A percentile compares a stretch with the other conserved stretches of the same genome.
These are phyloP conservation scores for Starmerella apicola DNA, from an alignment of 805 yeast genomes.

Conservation along the genomic window DNA sequence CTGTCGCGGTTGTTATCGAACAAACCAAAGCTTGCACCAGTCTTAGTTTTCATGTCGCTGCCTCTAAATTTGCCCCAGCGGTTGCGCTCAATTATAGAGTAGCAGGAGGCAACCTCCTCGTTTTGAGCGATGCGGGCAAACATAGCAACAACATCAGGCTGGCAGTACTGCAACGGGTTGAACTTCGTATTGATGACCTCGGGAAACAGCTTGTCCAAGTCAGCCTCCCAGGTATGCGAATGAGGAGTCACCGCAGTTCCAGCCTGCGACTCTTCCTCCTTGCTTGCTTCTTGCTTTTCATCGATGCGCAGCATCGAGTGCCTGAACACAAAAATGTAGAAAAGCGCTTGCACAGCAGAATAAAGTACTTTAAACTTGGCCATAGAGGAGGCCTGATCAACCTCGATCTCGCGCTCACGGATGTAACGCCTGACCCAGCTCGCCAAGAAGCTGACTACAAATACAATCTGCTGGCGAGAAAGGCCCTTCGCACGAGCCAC, in stretches of 20 bases:
- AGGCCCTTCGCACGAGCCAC: conserved; percentile 75
- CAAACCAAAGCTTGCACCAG: conserved; percentile 29
- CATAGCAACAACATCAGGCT: conserved; percentile 83
- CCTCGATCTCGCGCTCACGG: conserved; percentile 74
- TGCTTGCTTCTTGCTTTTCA: conserved; percentile 24
- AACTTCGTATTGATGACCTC: conserved; percentile 74
- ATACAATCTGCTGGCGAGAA: conserved; percentile 58
- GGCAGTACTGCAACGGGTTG: conserved; percentile 87
- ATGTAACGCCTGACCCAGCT: conserved; percentile 78
- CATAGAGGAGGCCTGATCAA: conserved; percentile 63
- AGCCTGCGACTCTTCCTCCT: neutral
- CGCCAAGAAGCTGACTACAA: conserved; percentile 68
- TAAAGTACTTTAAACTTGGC: conserved; percentile 81
- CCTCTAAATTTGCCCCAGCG: conserved; percentile 50
- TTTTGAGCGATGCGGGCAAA: conserved; percentile 87
- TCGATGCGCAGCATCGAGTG: conserved; percentile 41
- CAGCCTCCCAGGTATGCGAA: conserved; percentile 28
- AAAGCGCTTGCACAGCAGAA: conserved; percentile 78
- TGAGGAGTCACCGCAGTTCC: neutral
- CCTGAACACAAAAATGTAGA: conserved; percentile 86
- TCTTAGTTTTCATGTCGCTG: conserved; percentile 9
- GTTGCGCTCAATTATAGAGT: conserved; percentile 82
- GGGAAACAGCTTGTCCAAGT: conserved; percentile 75
- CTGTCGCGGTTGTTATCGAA: conserved; percentile 61
- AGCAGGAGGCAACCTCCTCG: conserved; percentile 84